These are phyloP conservation scores for Phaeophleospora eucalypticola DNA, from an alignment of 2,329 filamentous ascomycete genomes.

Conservation along the genomic window DNA sequence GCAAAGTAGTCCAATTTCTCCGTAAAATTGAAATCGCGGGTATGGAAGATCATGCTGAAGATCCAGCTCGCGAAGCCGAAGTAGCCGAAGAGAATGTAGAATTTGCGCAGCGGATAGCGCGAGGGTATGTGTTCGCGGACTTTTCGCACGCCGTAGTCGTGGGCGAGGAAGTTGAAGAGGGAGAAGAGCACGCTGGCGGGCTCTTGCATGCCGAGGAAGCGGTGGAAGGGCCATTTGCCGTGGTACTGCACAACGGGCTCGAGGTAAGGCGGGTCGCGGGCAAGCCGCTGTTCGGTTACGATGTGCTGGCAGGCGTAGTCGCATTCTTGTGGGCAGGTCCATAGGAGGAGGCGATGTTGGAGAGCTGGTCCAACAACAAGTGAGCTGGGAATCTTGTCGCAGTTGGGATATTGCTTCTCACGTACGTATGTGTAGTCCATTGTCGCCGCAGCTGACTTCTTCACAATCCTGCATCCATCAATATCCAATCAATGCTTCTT, in stretches of 20 bases:
- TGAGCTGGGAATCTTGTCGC: slow-evolving; percentile 7
- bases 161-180: slow-evolving; percentile 82
- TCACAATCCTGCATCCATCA: slow-evolving; percentile 63
- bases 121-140: slow-evolving; percentile 67
- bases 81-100: slow-evolving; percentile 75
- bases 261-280: slow-evolving; percentile 59
- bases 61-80: slow-evolving; percentile 80
- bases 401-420: slow-evolving; percentile 14
- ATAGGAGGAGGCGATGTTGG: slow-evolving; percentile 80
- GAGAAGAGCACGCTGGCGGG: slow-evolving; percentile 92
- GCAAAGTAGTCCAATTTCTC: slow-evolving; percentile 97
- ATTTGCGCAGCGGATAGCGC: slow-evolving; percentile 70
- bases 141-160: slow-evolving; percentile 69
- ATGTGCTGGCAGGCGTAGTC: slow-evolving; percentile 98
- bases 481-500: slow-evolving; percentile 8
- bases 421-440: slow-evolving; percentile 68
- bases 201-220: slow-evolving; percentile 89
- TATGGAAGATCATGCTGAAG: slow-evolving; percentile 89
- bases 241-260: slow-evolving; percentile 83
- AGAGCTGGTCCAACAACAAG: slow-evolving; percentile 57
- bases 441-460: slow-evolving; percentile 70
- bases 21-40: slow-evolving; percentile 75
- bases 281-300: slow-evolving; percentile 68
- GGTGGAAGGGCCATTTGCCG: slow-evolving; percentile 96
- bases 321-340: slow-evolving; percentile 91